Percentiles rank a stretch among this genome's conserved stretches.
phyloP scores from a whole-genome alignment of 2,329 filamentous ascomycete genomes.

The Calonectria henricotiae region DNA sequence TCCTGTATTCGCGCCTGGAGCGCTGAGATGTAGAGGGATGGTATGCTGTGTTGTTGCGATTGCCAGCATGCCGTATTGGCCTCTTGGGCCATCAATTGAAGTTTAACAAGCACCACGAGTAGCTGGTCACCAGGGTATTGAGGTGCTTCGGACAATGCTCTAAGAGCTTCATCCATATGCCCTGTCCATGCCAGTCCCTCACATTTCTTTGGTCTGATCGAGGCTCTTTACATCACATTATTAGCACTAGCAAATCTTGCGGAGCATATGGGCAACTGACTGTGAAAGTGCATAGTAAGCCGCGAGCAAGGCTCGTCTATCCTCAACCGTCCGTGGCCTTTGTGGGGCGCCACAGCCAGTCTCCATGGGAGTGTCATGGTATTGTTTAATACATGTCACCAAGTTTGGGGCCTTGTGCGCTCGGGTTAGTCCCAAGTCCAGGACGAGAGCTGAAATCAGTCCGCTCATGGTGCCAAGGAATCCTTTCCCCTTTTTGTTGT shows the following conservation, averaged over 20 bases:
- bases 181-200: not conserved
- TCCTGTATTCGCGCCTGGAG: not conserved
- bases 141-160: not conserved
- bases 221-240: not conserved
- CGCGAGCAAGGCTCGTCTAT: not conserved
- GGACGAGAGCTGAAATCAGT: not conserved
- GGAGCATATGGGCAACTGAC: not conserved
- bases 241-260: not conserved
- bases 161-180: constrained; percentile 3
- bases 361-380: not conserved
- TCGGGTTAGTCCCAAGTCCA: not conserved
- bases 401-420: not conserved
- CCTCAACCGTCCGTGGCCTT: constrained; percentile 11
- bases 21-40: not conserved
- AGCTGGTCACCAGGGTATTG: constrained; percentile 5
- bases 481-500: constrained; percentile 15
- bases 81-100: constrained; percentile 8
- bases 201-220: constrained; percentile 4
- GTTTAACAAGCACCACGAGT: constrained; percentile 8
- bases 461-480: constrained; percentile 6
- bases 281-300: constrained; percentile 22
- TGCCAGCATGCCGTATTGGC: not conserved
- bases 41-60: not conserved
- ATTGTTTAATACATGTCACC: constrained; percentile 3
- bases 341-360: not conserved